Conservation (phyloP, 768 basidiomycete genomes). For the Suillus brevipes region DNA sequence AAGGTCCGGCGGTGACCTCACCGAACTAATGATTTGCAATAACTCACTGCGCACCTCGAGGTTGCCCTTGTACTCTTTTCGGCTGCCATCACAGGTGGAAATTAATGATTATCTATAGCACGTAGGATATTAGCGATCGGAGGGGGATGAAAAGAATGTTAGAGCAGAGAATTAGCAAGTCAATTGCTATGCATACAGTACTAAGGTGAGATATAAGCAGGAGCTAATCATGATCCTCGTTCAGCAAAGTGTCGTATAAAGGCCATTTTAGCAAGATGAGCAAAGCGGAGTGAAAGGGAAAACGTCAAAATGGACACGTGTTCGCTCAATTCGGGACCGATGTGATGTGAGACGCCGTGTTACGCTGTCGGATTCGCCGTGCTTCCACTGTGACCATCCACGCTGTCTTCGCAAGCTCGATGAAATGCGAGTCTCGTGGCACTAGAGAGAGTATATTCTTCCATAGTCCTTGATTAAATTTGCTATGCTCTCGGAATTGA, state of each 20-base stretch:
- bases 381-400: slow-evolving; percentile 80
- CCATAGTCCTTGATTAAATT: slow-evolving; percentile 63
- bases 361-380: slow-evolving; percentile 32
- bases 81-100: background rate
- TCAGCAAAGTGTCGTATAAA: slow-evolving; percentile 25
- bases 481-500: slow-evolving; percentile 32
- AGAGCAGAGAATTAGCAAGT: slow-evolving; percentile 25
- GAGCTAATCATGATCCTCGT: slow-evolving; percentile 32
- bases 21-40: background rate
- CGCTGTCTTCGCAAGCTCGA: slow-evolving; percentile 53
- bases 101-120: slow-evolving; percentile 17
- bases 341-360: slow-evolving; percentile 12
- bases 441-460: slow-evolving; percentile 60
- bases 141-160: slow-evolving; percentile 1
- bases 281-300: slow-evolving; percentile 18
- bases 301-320: slow-evolving; percentile 13
- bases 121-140: slow-evolving; percentile 19
- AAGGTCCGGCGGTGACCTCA: background rate
- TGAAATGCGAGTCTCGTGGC: slow-evolving; percentile 43
- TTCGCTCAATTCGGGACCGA: slow-evolving; percentile 20
- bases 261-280: slow-evolving; percentile 21
- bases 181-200: slow-evolving; percentile 15
- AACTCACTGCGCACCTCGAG: background rate
- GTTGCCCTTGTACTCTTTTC: background rate
- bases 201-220: slow-evolving; percentile 9